Evolutionary conservation across 768 basidiomycete genomes (phyloP).

Genomic region (Calocera cornea): DNA sequence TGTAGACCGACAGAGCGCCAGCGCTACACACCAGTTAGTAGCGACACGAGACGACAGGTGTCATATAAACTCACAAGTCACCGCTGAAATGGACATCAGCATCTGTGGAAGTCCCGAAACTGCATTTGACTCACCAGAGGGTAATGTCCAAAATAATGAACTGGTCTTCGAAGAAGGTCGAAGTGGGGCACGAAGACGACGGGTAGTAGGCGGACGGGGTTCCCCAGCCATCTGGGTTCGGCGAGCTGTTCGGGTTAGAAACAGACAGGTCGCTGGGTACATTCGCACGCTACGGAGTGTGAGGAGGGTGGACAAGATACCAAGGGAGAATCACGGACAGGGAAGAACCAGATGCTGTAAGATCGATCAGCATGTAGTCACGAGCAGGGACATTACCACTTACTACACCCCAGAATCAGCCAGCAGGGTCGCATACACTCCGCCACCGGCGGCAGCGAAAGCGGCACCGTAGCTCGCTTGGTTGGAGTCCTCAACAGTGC

Average conservation of each 20-base stretch:
- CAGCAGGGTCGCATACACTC: conserved; percentile 63
- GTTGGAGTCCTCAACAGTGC: conserved; percentile 43
- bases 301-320: conserved; percentile 20
- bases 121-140: conserved; percentile 29
- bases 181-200: conserved; percentile 31
- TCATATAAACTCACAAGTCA: conserved; percentile 6
- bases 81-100: background rate
- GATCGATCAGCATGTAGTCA: background rate
- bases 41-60: background rate
- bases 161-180: conserved; percentile 45
- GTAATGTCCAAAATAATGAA: conserved; percentile 63
- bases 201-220: conserved; percentile 27
- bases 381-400: conserved; percentile 20
- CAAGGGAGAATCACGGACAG: conserved; percentile 21
- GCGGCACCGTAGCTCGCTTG: conserved; percentile 47
- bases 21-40: conserved; percentile 30
- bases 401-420: conserved; percentile 52
- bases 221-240: conserved; percentile 26
- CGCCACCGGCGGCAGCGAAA: conserved; percentile 55
- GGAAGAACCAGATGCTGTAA: conserved; percentile 51
- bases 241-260: background rate
- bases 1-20: conserved; percentile 38
- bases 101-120: background rate
- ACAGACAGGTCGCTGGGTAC: conserved; percentile 17
- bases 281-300: conserved; percentile 16